Base-by-base conservation (phyloP, 179 eudicot species). In the Patellifolia procumbens region DNA sequence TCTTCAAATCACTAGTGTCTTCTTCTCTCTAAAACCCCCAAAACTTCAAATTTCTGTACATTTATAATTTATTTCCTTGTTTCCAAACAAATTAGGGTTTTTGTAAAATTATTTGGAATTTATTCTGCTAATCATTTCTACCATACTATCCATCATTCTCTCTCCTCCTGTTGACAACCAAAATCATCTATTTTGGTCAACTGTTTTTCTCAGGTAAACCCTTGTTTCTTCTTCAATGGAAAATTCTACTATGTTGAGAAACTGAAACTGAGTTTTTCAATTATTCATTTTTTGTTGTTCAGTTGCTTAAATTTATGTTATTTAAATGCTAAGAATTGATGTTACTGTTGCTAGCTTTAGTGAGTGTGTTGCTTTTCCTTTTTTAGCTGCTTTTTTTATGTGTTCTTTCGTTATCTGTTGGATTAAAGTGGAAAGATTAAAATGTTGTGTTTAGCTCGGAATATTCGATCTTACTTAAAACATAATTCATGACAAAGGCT, bases 81-180 rank as follows among this genome's bases (percentile, higher is more conserved):
- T 16, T 68, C 75, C 62, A 64, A 22, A 20, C 73, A 68, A 76
- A 76, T 81, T 81, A 81, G 83, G 83, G 80, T 81, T 81, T 71
- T 52, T 67, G 55, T 53, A 11, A 62, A 53, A 31, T 70, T 39
- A 35, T 19, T 39, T 37, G 11, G 24, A 55, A 66, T 55, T 64
- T 62, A 28, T 55, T 70, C 31, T 72, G 1, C 42, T 59, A 28
- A 68, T 46, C 9, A 56, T 75, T 63, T 70, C 56, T 69, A 58
- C 63, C 42, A 75, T 63, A 10, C 19, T 39, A 26, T 60, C 69
- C 69, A 11, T 59, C 28, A 72, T 72, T 52, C 46, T 72, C 31
- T 60, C 59, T 28, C 34, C 3, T 55, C 22, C 49, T 39, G 9
- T n/a, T n/a, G n/a, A n/a, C n/a, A n/a, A n/a, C n/a, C n/a, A n/a